These are phyloP conservation scores for Cupressus sempervirens DNA, from an alignment of 75 land plant species.

Conservation along the genomic window DNA sequence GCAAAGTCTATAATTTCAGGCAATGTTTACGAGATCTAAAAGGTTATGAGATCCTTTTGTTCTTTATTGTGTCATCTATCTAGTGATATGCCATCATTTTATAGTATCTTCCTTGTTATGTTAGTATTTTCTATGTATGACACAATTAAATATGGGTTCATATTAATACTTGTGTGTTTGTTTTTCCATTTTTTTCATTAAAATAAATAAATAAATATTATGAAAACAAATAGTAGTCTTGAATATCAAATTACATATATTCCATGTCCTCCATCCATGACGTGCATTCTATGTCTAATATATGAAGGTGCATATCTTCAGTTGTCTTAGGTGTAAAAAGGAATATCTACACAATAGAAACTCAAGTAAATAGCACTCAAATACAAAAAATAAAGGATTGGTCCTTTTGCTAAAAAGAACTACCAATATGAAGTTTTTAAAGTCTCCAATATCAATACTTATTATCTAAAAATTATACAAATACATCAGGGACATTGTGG, in stretches of 20 bases:
- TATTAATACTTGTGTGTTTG: too few species aligned
- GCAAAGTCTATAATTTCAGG: conserved; percentile 1
- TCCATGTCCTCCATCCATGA: not conserved
- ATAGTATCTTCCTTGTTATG: not conserved
- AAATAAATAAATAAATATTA: conserved; percentile 3
- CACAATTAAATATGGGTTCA: too few species aligned
- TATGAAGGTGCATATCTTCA: not conserved
- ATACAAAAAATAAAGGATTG: not conserved
- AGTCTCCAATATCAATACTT: not conserved
- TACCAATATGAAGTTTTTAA: not conserved
- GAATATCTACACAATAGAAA: not conserved
- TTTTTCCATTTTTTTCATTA: too few species aligned
- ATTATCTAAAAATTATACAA: not conserved
- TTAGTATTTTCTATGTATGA: not conserved
- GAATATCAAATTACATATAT: not conserved
- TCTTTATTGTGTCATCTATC: not conserved
- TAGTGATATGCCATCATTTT: not conserved
- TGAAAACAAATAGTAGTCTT: not conserved
- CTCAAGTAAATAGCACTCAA: not conserved
- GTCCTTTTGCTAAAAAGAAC: not conserved
- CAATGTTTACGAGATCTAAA: not conserved
- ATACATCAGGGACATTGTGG: not conserved
- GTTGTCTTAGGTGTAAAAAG: not conserved
- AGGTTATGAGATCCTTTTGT: not conserved
- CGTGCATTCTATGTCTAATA: not conserved